Conservation (phyloP, 2,329 filamentous ascomycete genomes). For the Penicillium frequentans region DNA sequence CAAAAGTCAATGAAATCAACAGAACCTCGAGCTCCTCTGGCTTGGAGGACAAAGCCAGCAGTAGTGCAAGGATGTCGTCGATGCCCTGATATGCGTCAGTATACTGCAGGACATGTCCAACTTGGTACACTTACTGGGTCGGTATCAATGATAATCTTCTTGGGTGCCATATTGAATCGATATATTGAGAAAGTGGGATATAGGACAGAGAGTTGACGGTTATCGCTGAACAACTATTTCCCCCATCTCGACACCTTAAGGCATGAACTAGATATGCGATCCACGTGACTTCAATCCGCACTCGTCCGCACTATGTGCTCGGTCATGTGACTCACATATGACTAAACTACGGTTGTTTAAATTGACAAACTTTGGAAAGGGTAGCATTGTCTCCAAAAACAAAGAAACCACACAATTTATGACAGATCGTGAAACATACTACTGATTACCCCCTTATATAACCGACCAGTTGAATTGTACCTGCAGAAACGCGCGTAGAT, state of each 20-base stretch:
- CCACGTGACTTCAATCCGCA: neutral
- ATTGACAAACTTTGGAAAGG: neutral
- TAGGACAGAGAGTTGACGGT: neutral
- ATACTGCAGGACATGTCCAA: neutral
- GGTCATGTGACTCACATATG: no score
- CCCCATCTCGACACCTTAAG: constrained; percentile 9
- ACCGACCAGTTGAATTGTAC: neutral
- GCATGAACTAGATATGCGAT: neutral
- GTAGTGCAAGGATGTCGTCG: constrained; percentile 86
- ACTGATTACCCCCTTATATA: neutral
- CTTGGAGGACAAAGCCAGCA: constrained; percentile 79
- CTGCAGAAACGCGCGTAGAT: neutral
- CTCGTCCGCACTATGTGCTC: neutral
- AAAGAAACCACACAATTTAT: neutral
- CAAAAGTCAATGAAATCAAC: constrained; percentile 87
- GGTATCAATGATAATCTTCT: constrained; percentile 91
- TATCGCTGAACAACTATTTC: constrained; percentile 2
- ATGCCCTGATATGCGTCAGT: constrained; percentile 56
- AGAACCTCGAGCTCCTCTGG: constrained; percentile 82
- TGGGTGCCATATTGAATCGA: constrained; percentile 58
- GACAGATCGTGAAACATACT: neutral
- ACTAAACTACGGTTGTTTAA: no score
- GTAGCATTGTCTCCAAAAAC: neutral
- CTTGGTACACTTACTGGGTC: constrained; percentile 66
- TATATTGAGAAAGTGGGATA: constrained; percentile 1